Percentiles rank a stretch among this genome's conserved stretches.
Conservation (phyloP, 345 rosid species). For the Citrus australasica region DNA sequence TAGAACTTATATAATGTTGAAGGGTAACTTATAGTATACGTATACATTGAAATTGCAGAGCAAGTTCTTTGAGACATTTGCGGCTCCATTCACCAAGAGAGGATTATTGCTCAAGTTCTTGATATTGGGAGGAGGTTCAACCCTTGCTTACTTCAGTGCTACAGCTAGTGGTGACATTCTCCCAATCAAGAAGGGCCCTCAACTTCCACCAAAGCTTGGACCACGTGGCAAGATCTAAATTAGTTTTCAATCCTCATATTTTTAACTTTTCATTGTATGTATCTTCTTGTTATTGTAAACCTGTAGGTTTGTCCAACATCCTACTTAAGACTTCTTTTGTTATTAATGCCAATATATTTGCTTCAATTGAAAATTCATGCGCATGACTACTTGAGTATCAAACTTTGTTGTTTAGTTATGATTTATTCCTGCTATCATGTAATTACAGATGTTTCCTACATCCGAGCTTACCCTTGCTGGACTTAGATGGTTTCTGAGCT, state of each 20-base stretch:
- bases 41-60: conserved; percentile 50
- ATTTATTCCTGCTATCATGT: neutral
- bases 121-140: conserved; percentile 81
- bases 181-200: conserved; percentile 93
- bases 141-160: conserved; percentile 66
- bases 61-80: conserved; percentile 95
- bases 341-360: conserved; percentile 11
- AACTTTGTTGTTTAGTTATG: neutral
- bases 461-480: neutral
- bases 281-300: conserved; percentile 16
- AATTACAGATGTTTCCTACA: neutral
- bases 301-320: conserved; percentile 17
- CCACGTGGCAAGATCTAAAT: conserved; percentile 87
- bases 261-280: conserved; percentile 21
- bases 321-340: conserved; percentile 3
- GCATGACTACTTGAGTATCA: neutral
- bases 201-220: conserved; percentile 83
- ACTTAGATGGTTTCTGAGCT: neutral
- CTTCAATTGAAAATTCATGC: neutral
- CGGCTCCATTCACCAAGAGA: conserved; percentile 94
- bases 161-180: conserved; percentile 66
- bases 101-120: conserved; percentile 90
- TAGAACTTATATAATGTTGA: neutral
- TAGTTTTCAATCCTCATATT: neutral
- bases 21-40: conserved; percentile 3